Percentiles rank a stretch among this genome's conserved stretches.
Evolutionary conservation across 73 alveolate species (phyloP).

Genomic region (Blepharisma japonicum): DNA sequence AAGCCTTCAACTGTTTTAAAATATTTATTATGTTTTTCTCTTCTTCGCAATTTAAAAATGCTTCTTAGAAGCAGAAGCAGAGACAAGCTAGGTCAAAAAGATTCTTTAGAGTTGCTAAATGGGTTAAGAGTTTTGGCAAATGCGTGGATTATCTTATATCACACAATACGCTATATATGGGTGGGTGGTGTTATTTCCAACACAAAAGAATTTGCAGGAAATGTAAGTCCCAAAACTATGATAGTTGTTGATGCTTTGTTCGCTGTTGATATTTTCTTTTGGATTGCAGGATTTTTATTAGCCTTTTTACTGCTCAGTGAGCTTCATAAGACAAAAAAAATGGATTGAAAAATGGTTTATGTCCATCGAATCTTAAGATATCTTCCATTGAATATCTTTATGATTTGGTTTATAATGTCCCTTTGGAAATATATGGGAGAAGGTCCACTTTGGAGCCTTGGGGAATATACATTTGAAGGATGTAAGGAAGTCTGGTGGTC

Average conservation of each 20-base stretch:
- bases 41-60: slow-evolving; percentile 26
- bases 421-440: slow-evolving; percentile 14
- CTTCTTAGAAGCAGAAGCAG: slow-evolving; percentile 23
- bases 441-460: slow-evolving; percentile 40
- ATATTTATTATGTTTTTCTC: not conserved
- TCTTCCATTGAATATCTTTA: slow-evolving; percentile 16
- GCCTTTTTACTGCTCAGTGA: slow-evolving; percentile 28
- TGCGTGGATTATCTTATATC: slow-evolving; percentile 45
- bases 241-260: slow-evolving; percentile 33
- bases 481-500: slow-evolving; percentile 62
- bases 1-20: not conserved
- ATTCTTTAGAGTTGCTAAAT: slow-evolving; percentile 30
- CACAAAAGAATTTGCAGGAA: too few relatives aligned
- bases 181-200: too few relatives aligned
- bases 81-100: slow-evolving; percentile 20
- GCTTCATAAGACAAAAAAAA: slow-evolving; percentile 16
- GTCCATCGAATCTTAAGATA: slow-evolving; percentile 46
- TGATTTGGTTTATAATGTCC: slow-evolving; percentile 9
- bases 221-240: too few relatives aligned
- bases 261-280: slow-evolving; percentile 43
- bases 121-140: slow-evolving; percentile 44
- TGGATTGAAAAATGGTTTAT: not conserved
- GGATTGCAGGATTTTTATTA: slow-evolving; percentile 31
- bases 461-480: not conserved
- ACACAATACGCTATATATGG: not conserved